These are phyloP conservation scores for Hibiscus syriacus DNA, from an alignment of 345 rosid genomes.

Conservation along the genomic window DNA sequence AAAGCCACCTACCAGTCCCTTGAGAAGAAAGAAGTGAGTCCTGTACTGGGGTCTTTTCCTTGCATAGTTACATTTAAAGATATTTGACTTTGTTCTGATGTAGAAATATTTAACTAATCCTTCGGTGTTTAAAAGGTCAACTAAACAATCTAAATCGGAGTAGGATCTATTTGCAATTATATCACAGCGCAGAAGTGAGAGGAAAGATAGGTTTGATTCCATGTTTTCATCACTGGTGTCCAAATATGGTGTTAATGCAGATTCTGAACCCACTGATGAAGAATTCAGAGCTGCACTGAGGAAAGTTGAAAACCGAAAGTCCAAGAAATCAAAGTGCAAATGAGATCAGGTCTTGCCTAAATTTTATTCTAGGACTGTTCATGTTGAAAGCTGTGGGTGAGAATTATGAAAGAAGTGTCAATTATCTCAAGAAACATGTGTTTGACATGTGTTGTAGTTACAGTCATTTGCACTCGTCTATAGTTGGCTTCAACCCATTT, in stretches of 20 bases:
- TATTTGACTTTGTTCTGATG: not conserved
- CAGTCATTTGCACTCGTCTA: too few species aligned
- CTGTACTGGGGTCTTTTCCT: not conserved
- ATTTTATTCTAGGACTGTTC: too few species aligned
- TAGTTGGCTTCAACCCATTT: too few species aligned
- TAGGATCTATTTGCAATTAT: conserved; percentile 54
- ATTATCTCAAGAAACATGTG: not conserved
- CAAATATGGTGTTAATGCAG: conserved; percentile 53
- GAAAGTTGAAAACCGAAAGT: conserved; percentile 49
- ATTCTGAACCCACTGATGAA: conserved; percentile 73
- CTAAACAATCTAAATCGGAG: conserved; percentile 40
- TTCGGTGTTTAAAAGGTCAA: conserved; percentile 29
- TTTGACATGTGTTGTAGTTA: too few species aligned
- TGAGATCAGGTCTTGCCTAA: too few species aligned
- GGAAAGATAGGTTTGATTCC: conserved; percentile 69
- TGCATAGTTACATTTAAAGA: not conserved
- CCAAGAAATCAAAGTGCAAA: conserved; percentile 5
- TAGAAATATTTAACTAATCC: not conserved
- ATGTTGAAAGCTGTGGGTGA: conserved; percentile 13
- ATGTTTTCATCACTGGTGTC: conserved; percentile 73
- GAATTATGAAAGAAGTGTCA: not conserved
- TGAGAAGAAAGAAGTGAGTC: conserved; percentile 48
- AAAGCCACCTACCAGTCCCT: conserved; percentile 65
- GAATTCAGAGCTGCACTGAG: conserved; percentile 82
- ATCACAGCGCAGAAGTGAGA: conserved; percentile 51